Evolutionary conservation across 1,284 basidiomycete species (phyloP), one percentile per base, ranked within the genome.

Genomic region (Leccinum brunneo-olivaceum): DNA sequence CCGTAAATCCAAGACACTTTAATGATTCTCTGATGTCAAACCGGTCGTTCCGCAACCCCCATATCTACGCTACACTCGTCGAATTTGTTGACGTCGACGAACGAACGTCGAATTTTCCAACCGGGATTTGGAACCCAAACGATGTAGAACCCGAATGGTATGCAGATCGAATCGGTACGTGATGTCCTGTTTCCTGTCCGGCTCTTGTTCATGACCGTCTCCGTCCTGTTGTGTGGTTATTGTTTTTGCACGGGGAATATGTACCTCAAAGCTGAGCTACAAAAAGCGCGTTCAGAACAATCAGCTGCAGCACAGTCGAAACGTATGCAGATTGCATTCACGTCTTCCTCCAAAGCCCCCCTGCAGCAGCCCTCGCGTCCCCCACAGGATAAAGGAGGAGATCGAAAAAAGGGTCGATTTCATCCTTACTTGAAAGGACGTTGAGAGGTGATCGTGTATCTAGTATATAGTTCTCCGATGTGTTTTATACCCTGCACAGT

Each of bases 71-170:
- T 4, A 90, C 93, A 54, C 79, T 98, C 2, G 93, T 98, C 46
- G 84, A 92, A 58, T 89, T 94, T 64, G 81, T 95, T 9, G 84
- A 85, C 47, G 83, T 96, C 11, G 84, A 94, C 57, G 95, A 98
- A 63, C 77, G 82, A 10, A 71, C 76, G 11, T 85, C 84, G 0
- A 88, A 90, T 52, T 93, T 93, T 55, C 83, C 86, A 1, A 68
- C 63, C 34, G 65, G 70, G 16, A 59, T 84, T 3, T 90, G 88
- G 90, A 73, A 85, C 55, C 79, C 82, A 5, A 58, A 66, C n/a
- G 74, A 79, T 41, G 64, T 83, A 6, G 62, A 71, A 42, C 66
- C 71, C 1, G 81, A 77, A 45, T 89, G 81, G 84, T 79, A 72
- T 61, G 77, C 84, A 24, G 78, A 81, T 39, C 71, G 68, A 55